A percentile compares a stretch with the other conserved stretches of the same genome.
These are phyloP conservation scores for Mycosphaerella sp. DNA, from an alignment of 2,329 filamentous ascomycete species.

Conservation along the genomic window DNA sequence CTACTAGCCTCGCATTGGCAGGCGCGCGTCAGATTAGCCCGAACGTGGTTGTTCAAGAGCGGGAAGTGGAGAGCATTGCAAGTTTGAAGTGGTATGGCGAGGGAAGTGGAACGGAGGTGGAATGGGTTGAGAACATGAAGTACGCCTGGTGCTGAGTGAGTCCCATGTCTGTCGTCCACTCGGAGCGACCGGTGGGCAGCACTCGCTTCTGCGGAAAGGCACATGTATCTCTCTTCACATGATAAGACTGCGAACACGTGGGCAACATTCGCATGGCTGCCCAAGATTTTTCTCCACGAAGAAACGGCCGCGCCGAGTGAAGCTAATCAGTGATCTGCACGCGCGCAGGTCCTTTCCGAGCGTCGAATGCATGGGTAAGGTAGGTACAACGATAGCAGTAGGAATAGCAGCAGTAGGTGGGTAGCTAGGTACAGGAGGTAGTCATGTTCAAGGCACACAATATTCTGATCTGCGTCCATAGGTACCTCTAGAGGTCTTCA, in stretches of 20 bases:
- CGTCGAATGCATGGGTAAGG: background rate
- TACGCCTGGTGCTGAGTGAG: constrained; percentile 63
- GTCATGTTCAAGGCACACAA: too few relatives aligned
- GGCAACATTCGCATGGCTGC: background rate
- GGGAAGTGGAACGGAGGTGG: constrained; percentile 46
- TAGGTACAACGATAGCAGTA: background rate
- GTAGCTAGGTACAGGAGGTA: too few relatives aligned
- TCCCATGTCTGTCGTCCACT: background rate
- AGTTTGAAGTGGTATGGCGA: constrained; percentile 65
- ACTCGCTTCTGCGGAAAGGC: too few relatives aligned
- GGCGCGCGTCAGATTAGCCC: constrained; percentile 44
- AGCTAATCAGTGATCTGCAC: constrained; percentile 7
- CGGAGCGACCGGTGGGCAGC: too few relatives aligned
- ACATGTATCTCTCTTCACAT: background rate
- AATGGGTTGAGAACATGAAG: constrained; percentile 73
- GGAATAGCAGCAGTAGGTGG: background rate
- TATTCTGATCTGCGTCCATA: too few relatives aligned
- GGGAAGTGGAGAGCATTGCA: constrained; percentile 62
- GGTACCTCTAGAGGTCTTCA: too few relatives aligned
- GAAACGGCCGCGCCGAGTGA: background rate
- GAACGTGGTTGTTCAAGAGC: constrained; percentile 45
- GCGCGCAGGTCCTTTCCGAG: background rate
- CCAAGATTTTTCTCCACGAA: background rate
- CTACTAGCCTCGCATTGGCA: constrained; percentile 46
- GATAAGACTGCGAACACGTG: background rate